A percentile compares a stretch with the other conserved stretches of the same genome.
phyloP scores from a whole-genome alignment of 2,329 filamentous ascomycete species.

The Neoascochyta sp. region DNA sequence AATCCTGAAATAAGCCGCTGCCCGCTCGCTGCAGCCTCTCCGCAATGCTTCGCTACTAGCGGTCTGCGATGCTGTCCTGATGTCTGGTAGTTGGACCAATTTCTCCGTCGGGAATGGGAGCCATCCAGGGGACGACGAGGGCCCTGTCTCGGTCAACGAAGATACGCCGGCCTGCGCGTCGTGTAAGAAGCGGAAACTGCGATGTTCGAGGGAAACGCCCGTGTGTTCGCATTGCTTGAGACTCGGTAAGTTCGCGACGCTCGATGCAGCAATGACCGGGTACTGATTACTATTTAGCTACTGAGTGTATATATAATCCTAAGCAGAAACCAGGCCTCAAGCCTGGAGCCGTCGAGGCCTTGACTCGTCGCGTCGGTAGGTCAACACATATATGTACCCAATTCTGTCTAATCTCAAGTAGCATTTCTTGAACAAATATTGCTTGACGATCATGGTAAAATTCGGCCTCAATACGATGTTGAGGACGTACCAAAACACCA shows the following conservation, averaged over 20 bases:
- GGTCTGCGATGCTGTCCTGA: slow-evolving; percentile 22
- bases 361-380: slow-evolving; percentile 33
- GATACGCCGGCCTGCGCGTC: slow-evolving; percentile 31
- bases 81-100: slow-evolving; percentile 34
- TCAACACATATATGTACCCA: background rate
- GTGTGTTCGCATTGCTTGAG: slow-evolving; percentile 33
- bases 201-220: slow-evolving; percentile 30
- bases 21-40: slow-evolving; percentile 19
- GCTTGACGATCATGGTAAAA: slow-evolving; percentile 24
- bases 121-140: slow-evolving; percentile 23
- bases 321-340: slow-evolving; percentile 36
- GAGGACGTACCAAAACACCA: slow-evolving; percentile 1
- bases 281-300: too few relatives aligned
- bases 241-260: slow-evolving; percentile 27
- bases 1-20: slow-evolving; percentile 21
- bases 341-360: slow-evolving; percentile 32
- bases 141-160: slow-evolving; percentile 21
- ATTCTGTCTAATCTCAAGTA: slow-evolving; percentile 14
- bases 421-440: slow-evolving; percentile 31
- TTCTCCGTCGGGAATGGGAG: slow-evolving; percentile 26
- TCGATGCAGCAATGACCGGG: too few relatives aligned
- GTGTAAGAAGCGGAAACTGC: slow-evolving; percentile 33
- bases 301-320: slow-evolving; percentile 29
- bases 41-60: slow-evolving; percentile 18
- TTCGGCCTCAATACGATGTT: slow-evolving; percentile 19